Evolutionary conservation across 2,329 filamentous ascomycete species (phyloP), one percentile per base, ranked within the genome.

Genomic region (Lachnellula hyalina): DNA sequence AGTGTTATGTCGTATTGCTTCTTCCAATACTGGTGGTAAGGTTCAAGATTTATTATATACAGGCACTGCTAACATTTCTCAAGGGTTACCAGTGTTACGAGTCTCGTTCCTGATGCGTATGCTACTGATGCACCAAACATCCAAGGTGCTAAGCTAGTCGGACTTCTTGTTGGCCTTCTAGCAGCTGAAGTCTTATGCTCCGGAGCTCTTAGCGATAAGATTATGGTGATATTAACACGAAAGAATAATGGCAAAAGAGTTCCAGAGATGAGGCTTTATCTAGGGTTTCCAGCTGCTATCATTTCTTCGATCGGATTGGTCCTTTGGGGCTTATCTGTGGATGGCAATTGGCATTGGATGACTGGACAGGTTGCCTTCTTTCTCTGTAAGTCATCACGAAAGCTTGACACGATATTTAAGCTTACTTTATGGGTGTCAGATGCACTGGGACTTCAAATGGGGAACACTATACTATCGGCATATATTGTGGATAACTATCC

Each of bases 401-500:
- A 12, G 28, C 3, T 32, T 11, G 3, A 32, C 11, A 11, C 9
- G 9, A 32, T 32, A 1, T 3, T 32, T 9, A 32, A 4, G 4
- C 28, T 32, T 32, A 32, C 28, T 32, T 32, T 12, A 3, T 12
- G 28, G 8, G 28, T 12, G 2, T 4, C 28, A 32, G 28, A 32
- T 80, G 80, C 0, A 65, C 79, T 35, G 70, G 79, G 80, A 17
- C 75, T 82, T 57, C 79, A 83, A 57, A 76, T 81, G 51, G 79
- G 79, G 34, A 83, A 82, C 63, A 80, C 78, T 0, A 74, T 75
- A 2, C 68, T 77, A 9, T 77, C 73, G 45, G 72, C 74, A 5
- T 83, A 83, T 62, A 72, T 82, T 15, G 74, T 83, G 35, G 80
- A 83, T 63, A 73, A 73, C 46, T 82, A 83, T 63, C 79, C 78